A percentile compares a stretch with the other conserved stretches of the same genome.
These are phyloP conservation scores for Alternaria incomplexa DNA, from an alignment of 2,329 filamentous ascomycete genomes.

Conservation along the genomic window DNA sequence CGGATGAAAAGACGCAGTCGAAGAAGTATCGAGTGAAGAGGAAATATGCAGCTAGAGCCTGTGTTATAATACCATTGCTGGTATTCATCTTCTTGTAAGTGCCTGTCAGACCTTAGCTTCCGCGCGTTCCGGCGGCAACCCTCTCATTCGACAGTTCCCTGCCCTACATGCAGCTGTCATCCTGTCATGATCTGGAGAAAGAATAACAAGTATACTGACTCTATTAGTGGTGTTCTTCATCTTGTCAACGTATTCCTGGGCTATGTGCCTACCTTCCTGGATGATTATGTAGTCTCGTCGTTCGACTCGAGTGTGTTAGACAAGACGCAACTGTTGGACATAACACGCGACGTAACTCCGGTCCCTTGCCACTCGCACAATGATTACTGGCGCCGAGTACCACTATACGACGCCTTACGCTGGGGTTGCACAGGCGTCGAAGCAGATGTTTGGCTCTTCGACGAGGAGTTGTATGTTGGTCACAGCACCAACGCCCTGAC, in stretches of 20 bases:
- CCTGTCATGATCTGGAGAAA: slow-evolving; percentile 1
- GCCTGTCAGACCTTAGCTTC: slow-evolving; percentile 14
- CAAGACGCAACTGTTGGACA: slow-evolving; percentile 52
- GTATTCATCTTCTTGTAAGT: slow-evolving; percentile 45
- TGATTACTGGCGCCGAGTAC: slow-evolving; percentile 63
- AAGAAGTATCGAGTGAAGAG: slow-evolving; percentile 24
- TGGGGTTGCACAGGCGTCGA: slow-evolving; percentile 63
- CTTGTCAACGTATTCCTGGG: slow-evolving; percentile 49
- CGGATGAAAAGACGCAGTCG: slow-evolving; percentile 28
- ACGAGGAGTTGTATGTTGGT: slow-evolving; percentile 62
- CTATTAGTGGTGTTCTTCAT: slow-evolving; percentile 51
- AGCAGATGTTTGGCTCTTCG: slow-evolving; percentile 63
- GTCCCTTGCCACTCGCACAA: slow-evolving; percentile 64
- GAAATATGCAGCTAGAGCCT: slow-evolving; percentile 23
- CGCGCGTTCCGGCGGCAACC: slow-evolving; percentile 12
- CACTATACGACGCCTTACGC: slow-evolving; percentile 61
- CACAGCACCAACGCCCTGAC: slow-evolving; percentile 58
- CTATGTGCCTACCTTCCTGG: slow-evolving; percentile 46
- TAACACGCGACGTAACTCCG: slow-evolving; percentile 58
- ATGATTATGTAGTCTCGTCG: slow-evolving; percentile 41
- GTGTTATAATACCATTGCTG: slow-evolving; percentile 25
- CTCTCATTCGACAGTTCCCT: slow-evolving; percentile 1
- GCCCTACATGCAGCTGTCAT: not conserved
- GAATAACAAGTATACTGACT: slow-evolving; percentile 16
- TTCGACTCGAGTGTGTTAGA: slow-evolving; percentile 52